Conservation (phyloP, 129 eudicot species). For the Gnaphalium uliginosum region DNA sequence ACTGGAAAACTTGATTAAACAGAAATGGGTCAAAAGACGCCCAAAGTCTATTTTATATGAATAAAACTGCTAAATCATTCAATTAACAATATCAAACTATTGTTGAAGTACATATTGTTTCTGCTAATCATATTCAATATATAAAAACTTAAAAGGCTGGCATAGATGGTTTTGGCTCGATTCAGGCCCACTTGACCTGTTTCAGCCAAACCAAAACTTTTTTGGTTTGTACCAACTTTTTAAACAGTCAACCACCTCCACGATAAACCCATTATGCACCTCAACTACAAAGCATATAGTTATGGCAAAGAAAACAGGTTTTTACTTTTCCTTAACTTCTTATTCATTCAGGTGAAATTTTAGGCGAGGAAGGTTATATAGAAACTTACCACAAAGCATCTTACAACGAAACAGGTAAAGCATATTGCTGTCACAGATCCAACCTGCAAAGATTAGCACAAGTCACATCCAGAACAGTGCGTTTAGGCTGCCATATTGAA, state of each 20-base stretch:
- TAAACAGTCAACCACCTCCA: no score
- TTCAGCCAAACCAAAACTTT: no score
- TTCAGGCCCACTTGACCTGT: background rate
- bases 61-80: background rate
- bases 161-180: background rate
- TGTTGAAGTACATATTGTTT: background rate
- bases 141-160: background rate
- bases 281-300: no score
- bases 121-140: background rate
- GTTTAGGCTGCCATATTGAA: background rate
- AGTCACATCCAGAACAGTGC: background rate
- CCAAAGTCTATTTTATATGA: background rate
- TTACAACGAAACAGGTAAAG: slow-evolving; percentile 72
- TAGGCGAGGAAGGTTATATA: background rate
- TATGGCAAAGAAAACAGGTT: no score
- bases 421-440: slow-evolving; percentile 91
- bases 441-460: slow-evolving; percentile 51
- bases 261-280: no score
- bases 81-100: no score
- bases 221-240: no score
- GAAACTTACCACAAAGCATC: slow-evolving; percentile 77
- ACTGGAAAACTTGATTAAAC: background rate
- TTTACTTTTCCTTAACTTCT: no score
- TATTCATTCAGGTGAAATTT: background rate
- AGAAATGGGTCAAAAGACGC: background rate